Percentiles rank a stretch among this genome's conserved stretches.
These are phyloP conservation scores for Trichoderma asperellum DNA, from an alignment of 2,329 filamentous ascomycete genomes.

Conservation along the genomic window DNA sequence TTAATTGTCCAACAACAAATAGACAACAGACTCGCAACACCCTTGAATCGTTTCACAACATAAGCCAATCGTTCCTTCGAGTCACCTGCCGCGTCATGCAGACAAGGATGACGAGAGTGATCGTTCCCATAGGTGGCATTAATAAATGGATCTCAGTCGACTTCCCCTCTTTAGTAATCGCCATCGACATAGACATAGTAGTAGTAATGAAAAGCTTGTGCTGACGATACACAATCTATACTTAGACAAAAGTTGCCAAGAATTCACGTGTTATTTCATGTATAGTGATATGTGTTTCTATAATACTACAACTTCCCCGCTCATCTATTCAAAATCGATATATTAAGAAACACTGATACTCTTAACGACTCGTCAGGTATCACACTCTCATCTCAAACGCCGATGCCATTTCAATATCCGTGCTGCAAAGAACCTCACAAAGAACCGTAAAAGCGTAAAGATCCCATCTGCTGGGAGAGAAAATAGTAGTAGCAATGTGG, in stretches of 20 bases:
- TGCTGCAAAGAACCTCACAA: constrained; percentile 13
- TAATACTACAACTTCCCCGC: constrained; percentile 1
- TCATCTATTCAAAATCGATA: not conserved
- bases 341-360: constrained; percentile 19
- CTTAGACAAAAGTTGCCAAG: not conserved
- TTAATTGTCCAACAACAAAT: not conserved
- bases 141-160: not conserved
- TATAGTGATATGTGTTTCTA: not conserved
- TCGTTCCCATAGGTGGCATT: not conserved
- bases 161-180: not conserved
- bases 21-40: not conserved
- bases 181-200: not conserved
- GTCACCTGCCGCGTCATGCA: not conserved
- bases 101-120: not conserved
- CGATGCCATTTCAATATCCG: constrained; percentile 33
- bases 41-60: not conserved
- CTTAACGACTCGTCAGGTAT: constrained; percentile 23
- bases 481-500: not conserved
- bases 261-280: constrained; percentile 1
- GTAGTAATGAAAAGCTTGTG: not conserved
- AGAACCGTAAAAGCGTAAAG: constrained; percentile 30
- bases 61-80: not conserved
- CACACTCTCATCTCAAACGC: constrained; percentile 32
- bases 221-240: not conserved
- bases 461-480: not conserved